Evolutionary conservation across 306 rosid species (phyloP), one percentile per base, ranked within the genome.

Genomic region (Calophaca sinica): DNA sequence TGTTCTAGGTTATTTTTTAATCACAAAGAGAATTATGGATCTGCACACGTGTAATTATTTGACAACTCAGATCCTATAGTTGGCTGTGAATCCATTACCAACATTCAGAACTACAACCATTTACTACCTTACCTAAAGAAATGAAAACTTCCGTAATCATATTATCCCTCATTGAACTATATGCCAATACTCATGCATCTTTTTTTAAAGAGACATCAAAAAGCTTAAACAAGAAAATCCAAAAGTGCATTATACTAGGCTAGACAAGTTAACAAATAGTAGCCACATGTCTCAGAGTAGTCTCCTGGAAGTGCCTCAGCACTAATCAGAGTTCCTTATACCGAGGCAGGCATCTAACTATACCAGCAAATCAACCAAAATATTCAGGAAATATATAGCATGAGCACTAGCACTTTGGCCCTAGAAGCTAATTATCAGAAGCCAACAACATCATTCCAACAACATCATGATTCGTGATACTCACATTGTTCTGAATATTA

Each of bases 321-420:
- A 28, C 52, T 28, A 35, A 71, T 9, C 76, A 69, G 72, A 60
- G 44, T 67, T 77, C 68, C 70, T 66, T 31, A 41, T 20, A 39
- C 67, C 57, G 44, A 61, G 51, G 4, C 52, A 61, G 51, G 4
- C 52, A 50, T 74, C 53, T 15, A 49, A 31, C 9, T 12, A 11
- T 46, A 67, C 65, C 72, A 59, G 15, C 32, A 63, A 79, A 63
- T 28, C 38, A 61, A 61, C 42, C 6, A 68, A 36, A 77, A 61
- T 26, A 57, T 70, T 70, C 39, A 5, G 9, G 42, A 45, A 14
- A 75, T 33, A 33, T 4, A 33, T 14, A 26, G 5, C 10, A 6
- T 54, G 33, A 5, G 33, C 26, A 26, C 11, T 54, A 8, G 57
- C 14, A 42, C 9, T 7, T 49, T 49, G 8, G 51, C 10, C 8